phyloP scores from a whole-genome alignment of 106 monocot species.

The Narthecium ossifragum region DNA sequence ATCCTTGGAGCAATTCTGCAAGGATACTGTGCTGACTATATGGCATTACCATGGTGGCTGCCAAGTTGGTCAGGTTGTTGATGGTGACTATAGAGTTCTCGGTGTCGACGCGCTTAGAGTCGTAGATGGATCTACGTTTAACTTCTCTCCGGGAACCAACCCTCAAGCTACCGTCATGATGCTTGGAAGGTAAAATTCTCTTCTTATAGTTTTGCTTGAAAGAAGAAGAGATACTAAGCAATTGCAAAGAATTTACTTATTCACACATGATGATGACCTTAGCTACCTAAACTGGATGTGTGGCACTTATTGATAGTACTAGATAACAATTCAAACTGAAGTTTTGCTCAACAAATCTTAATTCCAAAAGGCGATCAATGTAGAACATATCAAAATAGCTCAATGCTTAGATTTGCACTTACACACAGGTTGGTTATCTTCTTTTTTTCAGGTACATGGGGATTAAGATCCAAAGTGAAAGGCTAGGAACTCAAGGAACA shows the following conservation, averaged over 20 bases:
- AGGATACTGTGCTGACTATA: slow-evolving; percentile 28
- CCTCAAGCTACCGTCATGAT: slow-evolving; percentile 43
- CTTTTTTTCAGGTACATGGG: slow-evolving; percentile 46
- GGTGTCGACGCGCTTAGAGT: slow-evolving; percentile 19
- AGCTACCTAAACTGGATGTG: no score
- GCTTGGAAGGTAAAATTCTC: slow-evolving; percentile 23
- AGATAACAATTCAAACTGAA: no score
- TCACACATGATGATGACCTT: not conserved
- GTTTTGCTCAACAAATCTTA: no score
- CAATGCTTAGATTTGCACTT: not conserved
- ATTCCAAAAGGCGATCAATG: not conserved
- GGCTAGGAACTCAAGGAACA: slow-evolving; percentile 6
- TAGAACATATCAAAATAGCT: not conserved
- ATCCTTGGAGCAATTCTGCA: slow-evolving; percentile 32
- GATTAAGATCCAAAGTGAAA: slow-evolving; percentile 32
- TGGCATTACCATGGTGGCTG: slow-evolving; percentile 47
- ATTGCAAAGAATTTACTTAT: no score
- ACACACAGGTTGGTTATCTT: not conserved
- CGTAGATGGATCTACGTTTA: slow-evolving; percentile 24
- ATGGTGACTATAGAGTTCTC: slow-evolving; percentile 18
- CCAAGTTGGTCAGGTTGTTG: slow-evolving; percentile 19
- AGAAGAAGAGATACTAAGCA: no score
- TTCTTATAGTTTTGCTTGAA: not conserved
- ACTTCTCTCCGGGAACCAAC: slow-evolving; percentile 30
- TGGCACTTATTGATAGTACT: no score